These are phyloP conservation scores for Suillus clintonianus DNA, from an alignment of 768 basidiomycete species.

Conservation along the genomic window DNA sequence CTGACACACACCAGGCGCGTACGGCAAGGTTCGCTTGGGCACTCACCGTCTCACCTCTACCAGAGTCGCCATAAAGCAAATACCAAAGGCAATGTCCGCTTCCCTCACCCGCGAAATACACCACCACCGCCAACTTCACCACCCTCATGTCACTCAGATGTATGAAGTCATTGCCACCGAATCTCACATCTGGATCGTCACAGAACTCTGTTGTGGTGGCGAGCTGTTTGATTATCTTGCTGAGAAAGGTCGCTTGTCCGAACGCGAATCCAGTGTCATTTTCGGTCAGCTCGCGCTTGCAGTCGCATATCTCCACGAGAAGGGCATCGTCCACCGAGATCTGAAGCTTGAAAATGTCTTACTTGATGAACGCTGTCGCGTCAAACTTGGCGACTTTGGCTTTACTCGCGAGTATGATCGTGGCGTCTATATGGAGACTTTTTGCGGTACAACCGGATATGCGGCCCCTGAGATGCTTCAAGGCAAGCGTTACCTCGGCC, in stretches of 20 bases:
- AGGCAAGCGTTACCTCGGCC: constrained; percentile 87
- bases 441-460: constrained; percentile 93
- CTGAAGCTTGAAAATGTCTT: too few species aligned
- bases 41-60: too few species aligned
- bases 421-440: constrained; percentile 82
- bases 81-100: constrained; percentile 90
- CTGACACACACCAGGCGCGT: too few species aligned
- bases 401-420: constrained; percentile 91
- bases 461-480: constrained; percentile 92
- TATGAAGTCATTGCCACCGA: constrained; percentile 99
- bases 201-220: constrained; percentile 94
- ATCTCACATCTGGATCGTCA: constrained; percentile 93
- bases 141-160: constrained; percentile 93
- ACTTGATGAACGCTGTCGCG: too few species aligned
- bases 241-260: constrained; percentile 86
- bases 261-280: constrained; percentile 82
- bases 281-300: constrained; percentile 97
- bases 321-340: too few species aligned
- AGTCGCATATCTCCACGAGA: constrained; percentile 87
- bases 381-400: too few species aligned
- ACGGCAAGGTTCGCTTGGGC: too few species aligned
- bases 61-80: too few species aligned
- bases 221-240: constrained; percentile 98
- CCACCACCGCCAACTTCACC: constrained; percentile 95
- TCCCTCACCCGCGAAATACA: constrained; percentile 96